Evolutionary conservation across 176 grass and related monocot species (phyloP), one percentile per base, ranked within the genome.

Genomic region (Bromus sterilis): DNA sequence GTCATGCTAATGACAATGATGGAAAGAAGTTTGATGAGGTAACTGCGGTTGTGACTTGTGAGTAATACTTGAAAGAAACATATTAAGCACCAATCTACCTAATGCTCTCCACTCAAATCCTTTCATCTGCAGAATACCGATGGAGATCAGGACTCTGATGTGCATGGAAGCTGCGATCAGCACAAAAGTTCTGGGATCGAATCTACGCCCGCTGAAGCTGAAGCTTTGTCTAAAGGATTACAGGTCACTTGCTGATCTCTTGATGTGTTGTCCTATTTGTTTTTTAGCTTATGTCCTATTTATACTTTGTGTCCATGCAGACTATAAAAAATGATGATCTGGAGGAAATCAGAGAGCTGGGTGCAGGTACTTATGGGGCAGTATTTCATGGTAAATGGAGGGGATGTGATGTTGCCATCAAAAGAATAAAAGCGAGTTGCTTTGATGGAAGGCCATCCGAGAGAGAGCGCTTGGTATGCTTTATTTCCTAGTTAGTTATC

Each of bases 381-480:
- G 96, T 99, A 20, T 99, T 69, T 73, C 87, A 99, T 95, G 96
- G 93, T 56, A 99, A 99, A 87, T 99, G 96, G 96, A 95, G 85
- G 70, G 96, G 96, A 71, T 99, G 93, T 58, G 96, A 99, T 75
- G 93, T 99, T 78, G 96, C 96, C 29, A 90, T 99, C 80, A 99
- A 99, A 91, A 95, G 90, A 91, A 99, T 99, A 89, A 99, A 99
- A 88, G 96, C 91, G 35, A 99, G 96, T 65, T 95, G 93, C 76
- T 99, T 99, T 73, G 42, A 65, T 84, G 96, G 93, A 82, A 93
- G 68, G 59, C 96, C 96, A 82, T 99, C 96, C 14, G 93, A 99
- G 72, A 95, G 96, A 88, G 89, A 82, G 51, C 90, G 90, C 12
- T 78, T 99, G 92, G 96, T 99, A 95, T 65, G 78, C 66, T 82